Evolutionary conservation across 2,329 filamentous ascomycete species (phyloP).

Genomic region (Aspergillus sp.): DNA sequence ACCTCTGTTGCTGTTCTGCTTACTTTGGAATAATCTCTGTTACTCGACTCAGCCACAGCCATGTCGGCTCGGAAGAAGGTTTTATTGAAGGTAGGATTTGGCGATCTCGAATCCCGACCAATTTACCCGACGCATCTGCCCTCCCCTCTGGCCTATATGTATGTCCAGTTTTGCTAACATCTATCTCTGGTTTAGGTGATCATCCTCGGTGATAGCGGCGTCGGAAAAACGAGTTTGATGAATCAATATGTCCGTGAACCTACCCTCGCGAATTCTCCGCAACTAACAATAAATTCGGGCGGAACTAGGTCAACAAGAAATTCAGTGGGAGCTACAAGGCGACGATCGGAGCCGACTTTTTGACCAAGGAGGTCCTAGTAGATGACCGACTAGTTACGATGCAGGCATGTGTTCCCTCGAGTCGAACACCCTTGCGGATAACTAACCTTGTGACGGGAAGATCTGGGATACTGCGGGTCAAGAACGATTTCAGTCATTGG

Average conservation of each 20-base stretch:
- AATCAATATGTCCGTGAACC: constrained; percentile 92
- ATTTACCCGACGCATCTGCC: not conserved
- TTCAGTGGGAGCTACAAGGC: constrained; percentile 99
- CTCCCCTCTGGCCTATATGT: not conserved
- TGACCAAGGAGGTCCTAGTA: constrained; percentile 96
- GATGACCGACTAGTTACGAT: constrained; percentile 97
- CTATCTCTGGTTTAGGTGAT: constrained; percentile 70
- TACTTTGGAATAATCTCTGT: not conserved
- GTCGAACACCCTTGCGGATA: not conserved
- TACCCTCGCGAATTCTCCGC: no score
- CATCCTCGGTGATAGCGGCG: constrained; percentile 97
- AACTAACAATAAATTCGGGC: constrained; percentile 11
- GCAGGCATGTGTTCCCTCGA: constrained; percentile 63
- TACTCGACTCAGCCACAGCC: constrained; percentile 17
- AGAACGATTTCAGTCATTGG: constrained; percentile 94
- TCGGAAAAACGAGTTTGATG: constrained; percentile 99
- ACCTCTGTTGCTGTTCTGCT: not conserved
- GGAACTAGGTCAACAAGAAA: constrained; percentile 92
- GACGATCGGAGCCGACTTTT: constrained; percentile 96
- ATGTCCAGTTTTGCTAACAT: not conserved
- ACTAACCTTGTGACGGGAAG: constrained; percentile 46
- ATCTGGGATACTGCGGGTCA: constrained; percentile 98
- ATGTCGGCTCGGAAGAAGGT: constrained; percentile 90
- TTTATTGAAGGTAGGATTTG: constrained; percentile 69
- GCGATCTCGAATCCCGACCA: no score